These are phyloP conservation scores for Castanopsis chinensis DNA, from an alignment of 306 rosid species.

Conservation along the genomic window DNA sequence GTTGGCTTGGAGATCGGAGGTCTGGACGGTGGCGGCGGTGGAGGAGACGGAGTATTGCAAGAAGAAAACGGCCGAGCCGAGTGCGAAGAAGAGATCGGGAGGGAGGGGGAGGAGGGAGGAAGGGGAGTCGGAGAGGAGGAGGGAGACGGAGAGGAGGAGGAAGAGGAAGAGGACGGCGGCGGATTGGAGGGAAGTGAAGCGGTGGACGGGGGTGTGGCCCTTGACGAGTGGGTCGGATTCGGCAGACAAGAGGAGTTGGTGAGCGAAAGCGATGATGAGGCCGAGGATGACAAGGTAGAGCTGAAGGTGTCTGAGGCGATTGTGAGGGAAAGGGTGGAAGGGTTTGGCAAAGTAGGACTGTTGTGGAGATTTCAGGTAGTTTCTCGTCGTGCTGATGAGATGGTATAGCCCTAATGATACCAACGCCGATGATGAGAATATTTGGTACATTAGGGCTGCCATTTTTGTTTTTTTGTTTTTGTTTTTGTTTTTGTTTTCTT, in stretches of 20 bases:
- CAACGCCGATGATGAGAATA: conserved; percentile 47
- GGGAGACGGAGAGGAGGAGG: conserved; percentile 49
- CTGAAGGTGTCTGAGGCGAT: conserved; percentile 52
- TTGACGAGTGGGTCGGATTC: conserved; percentile 68
- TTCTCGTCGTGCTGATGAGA: conserved; percentile 45
- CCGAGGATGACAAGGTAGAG: conserved; percentile 46
- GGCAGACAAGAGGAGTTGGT: conserved; percentile 52
- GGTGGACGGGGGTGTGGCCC: conserved; percentile 87
- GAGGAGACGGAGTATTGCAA: conserved; percentile 50
- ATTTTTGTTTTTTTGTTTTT: conserved; percentile 23
- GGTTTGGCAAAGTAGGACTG: conserved; percentile 74
- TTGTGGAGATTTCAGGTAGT: conserved; percentile 60
- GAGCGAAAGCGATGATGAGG: conserved; percentile 51
- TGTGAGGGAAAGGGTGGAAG: conserved; percentile 62
- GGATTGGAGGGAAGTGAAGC: conserved; percentile 68
- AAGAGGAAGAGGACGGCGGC: conserved; percentile 66
- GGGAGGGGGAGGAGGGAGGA: conserved; percentile 51
- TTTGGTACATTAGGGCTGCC: conserved; percentile 54
- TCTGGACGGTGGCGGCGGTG: conserved; percentile 55
- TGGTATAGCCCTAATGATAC: conserved; percentile 66
- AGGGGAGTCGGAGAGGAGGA: conserved; percentile 60
- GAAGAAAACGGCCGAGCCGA: conserved; percentile 66
- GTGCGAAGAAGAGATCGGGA: conserved; percentile 61
- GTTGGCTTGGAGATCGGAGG: conserved; percentile 72
- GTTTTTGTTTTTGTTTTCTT: too few relatives aligned